Base-by-base conservation (phyloP, 2,329 filamentous ascomycete genomes). In the Purpureocillium lavendulum region DNA sequence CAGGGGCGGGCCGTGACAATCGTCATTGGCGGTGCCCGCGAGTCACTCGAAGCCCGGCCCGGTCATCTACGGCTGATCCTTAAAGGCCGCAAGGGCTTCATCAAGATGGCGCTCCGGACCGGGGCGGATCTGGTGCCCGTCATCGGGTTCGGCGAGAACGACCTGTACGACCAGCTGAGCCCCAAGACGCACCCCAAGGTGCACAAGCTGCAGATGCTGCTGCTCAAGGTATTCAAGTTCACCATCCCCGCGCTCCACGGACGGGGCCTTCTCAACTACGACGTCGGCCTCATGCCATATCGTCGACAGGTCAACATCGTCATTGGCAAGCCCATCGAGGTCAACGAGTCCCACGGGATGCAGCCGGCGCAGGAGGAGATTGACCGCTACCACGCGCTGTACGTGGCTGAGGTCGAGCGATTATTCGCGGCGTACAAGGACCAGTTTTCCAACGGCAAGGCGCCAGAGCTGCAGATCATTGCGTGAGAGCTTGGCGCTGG, bases 1-100 rank as follows among this genome's bases (percentile, higher is more conserved):
- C 90, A 89, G 80, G 89, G 92, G 13, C 84, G 89, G n/a, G 89
- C 86, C 36, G 94, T 97, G 42, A 96, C 92, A 2, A 95, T 98
- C 50, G 92, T 97, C 14, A 74, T 97, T 33, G 92, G 92, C 36
- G 92, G 92, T 8, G 92, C 92, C 4, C 77, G 87, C 13, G 92
- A 98, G 64, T 92, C 87, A 2, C 79, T 98, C 3, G 87, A 95
- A 57, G 87, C 90, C 1, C 79, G 84, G 44, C 92, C 92, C 0
- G 77, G 84, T 37, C 77, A 73, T 12, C 63, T 96, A 41, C 80
- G 80, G 5, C 73, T 97, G 9, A 82, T 97, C 4, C 72, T 97
- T 36, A 81, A 82, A 48, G 77, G 84, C 34, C 82, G 92, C 40
- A 94, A 94, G 55, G 90, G 90, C 9, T 97, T 97, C 55, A 74